A percentile compares a stretch with the other conserved stretches of the same genome.
Conservation (phyloP, 257 asterid species). For the Solanum pimpinellifolium region DNA sequence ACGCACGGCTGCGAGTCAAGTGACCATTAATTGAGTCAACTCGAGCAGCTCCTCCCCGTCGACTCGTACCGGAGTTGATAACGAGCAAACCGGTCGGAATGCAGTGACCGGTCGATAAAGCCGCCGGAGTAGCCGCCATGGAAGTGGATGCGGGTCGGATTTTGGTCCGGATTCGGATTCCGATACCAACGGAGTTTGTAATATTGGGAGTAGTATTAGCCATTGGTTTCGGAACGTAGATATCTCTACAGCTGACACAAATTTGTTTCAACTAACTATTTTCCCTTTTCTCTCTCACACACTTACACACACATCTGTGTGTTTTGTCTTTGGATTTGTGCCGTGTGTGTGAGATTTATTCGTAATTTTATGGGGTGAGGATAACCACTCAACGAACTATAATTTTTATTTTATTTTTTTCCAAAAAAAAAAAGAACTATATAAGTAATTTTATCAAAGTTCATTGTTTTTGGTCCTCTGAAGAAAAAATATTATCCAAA, state of each 20-base stretch:
- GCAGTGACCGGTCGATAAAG: background rate
- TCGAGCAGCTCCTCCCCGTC: background rate
- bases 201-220: slow-evolving; percentile 5
- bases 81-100: background rate
- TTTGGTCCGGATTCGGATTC: background rate
- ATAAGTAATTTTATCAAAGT: background rate
- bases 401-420: background rate
- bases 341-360: background rate
- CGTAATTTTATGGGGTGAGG: background rate
- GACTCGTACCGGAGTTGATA: background rate
- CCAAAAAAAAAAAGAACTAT: too few relatives aligned
- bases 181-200: background rate
- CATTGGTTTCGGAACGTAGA: slow-evolving; percentile 27
- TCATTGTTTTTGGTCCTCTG: background rate
- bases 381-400: background rate
- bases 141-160: background rate
- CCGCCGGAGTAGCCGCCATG: background rate
- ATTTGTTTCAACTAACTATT: background rate
- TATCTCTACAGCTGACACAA: background rate
- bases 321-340: background rate
- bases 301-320: background rate
- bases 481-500: background rate
- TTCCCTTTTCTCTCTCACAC: background rate
- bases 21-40: background rate
- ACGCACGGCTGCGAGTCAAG: background rate